Base-by-base conservation (phyloP, 495 filamentous ascomycete species). In the Cudoniella acicularis region DNA sequence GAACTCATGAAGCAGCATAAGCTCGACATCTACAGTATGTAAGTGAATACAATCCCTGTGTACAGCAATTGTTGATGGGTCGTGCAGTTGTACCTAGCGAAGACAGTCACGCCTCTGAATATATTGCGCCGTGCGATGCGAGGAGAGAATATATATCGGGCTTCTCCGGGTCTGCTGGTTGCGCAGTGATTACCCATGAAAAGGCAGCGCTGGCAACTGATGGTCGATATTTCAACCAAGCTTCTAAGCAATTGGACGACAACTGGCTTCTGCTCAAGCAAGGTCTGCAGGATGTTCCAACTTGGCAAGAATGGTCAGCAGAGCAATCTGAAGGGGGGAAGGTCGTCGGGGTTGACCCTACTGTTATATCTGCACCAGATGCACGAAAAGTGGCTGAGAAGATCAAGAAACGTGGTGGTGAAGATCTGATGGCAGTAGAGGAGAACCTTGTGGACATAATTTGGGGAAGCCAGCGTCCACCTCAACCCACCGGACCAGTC, bases 211-310 rank as follows among this genome's bases (percentile, higher is more conserved):
- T 99, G 41, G 88, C 93, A 21, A 99, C 95, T 25, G 95, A 99
- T 71, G 95, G 95, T 21, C 87, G 95, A 45, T 99, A 99, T 73
- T 98, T 98, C 79, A 98, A 97, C 74, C 95, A 99, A 72, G 95
- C 95, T 48, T 76, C 85, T 47, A 88, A 94, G 66, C 93, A 99
- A 71, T 82, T 99, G 36, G 95, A 98, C 68, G 77, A 70, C 61
- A 97, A 97, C 71, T 99, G 95, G 95, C 70, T 80, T 41, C 81
- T 99, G 10, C 75, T 99, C 64, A 99, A 97, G 77, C 88, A 93
- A 67, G 95, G 95, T 4, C 73, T 96, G 17, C 88, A 91, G 64
- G 91, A 96, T 70, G 92, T 97, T 24, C 93, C 91, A 6, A 97
- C 93, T 2, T 98, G 94, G 90, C 91, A 96, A 71, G 95, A 99